Percentiles rank a stretch among this genome's conserved stretches.
Evolutionary conservation across 805 yeast genomes (phyloP).

Genomic region (Diddensiella caesifluorescens): DNA sequence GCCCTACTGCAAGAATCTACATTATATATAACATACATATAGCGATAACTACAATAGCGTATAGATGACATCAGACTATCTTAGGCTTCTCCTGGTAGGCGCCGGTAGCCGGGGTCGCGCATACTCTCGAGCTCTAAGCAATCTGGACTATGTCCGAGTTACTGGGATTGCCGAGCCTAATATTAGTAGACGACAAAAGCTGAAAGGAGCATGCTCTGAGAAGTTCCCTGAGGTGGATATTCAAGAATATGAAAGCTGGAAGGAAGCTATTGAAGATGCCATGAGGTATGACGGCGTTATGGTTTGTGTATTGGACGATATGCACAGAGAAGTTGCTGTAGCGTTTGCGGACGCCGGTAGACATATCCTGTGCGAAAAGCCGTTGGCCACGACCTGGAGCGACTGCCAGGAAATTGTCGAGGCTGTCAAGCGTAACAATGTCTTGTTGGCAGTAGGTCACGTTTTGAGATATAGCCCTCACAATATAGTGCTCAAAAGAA

Average conservation of each 20-base stretch:
- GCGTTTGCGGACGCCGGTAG: conserved; percentile 24
- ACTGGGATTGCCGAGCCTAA: conserved; percentile 21
- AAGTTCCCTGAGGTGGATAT: conserved; percentile 7
- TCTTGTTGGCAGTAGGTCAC: conserved; percentile 26
- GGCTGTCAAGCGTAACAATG: conserved; percentile 21
- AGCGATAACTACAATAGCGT: too few species aligned
- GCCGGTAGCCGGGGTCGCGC: conserved; percentile 22
- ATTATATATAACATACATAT: too few species aligned
- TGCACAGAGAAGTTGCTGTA: conserved; percentile 26
- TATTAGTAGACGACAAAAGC: conserved; percentile 15
- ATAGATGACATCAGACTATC: conserved; percentile 11
- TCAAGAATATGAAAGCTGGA: conserved; percentile 20
- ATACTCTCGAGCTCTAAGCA: conserved; percentile 17
- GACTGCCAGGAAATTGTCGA: conserved; percentile 23
- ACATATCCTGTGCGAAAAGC: conserved; percentile 27
- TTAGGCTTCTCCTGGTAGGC: conserved; percentile 18
- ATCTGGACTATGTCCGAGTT: conserved; percentile 17
- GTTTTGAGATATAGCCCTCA: conserved; percentile 28
- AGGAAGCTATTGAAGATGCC: conserved; percentile 19
- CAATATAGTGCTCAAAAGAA: conserved; percentile 20
- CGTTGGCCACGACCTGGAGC: conserved; percentile 24
- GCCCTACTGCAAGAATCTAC: too few species aligned
- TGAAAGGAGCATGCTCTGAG: conserved; percentile 4
- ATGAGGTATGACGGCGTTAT: conserved; percentile 23
- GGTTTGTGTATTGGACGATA: conserved; percentile 22